Evolutionary conservation across 345 rosid species (phyloP), one percentile per base, ranked within the genome.

Genomic region (Bruguiera sexangula): DNA sequence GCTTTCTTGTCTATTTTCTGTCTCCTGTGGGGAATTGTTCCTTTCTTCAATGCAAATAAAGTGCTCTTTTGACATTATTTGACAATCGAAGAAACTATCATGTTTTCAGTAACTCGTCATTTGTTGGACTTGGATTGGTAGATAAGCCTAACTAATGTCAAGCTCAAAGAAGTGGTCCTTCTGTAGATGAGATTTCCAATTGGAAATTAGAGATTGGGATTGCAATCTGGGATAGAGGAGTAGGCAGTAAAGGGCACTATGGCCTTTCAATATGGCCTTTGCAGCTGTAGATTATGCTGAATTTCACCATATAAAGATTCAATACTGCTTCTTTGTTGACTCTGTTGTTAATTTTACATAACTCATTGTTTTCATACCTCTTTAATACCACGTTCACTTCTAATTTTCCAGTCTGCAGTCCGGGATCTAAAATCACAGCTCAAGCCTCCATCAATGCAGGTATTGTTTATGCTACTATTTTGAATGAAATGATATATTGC

Each of bases 381-480:
- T 56, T 56, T 55, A 55, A 55, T 55, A 4, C 18, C 24, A 24
- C 22, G 1, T 5, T 26, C 27, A 6, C 66, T 66, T 69, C 55
- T 67, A 74, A 46, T 63, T 75, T 80, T 77, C 29, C 81, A 95
- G 99, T 88, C 96, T 71, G 98, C 96, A 36, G 93, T 95, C 53
- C 89, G 96, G 36, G 97, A 95, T 74, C 81, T 95, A 85, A 95
- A 86, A 82, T 88, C 86, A 27, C 99, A 95, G 71, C 93, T 95
- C 69, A 95, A 90, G 87, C 99, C 99, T 9, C 92, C 98, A 31
- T 90, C 96, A 68, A 95, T 95, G 96, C 99, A 92, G 99, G 99
- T 95, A 87, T 64, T 13, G 19, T 13, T 43, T 43, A 13, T 18
- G 16, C 16, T 11, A 13, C 50, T 13, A 1, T 43, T 13, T 43